Percentiles rank a stretch among this genome's conserved stretches.
Conservation (phyloP, 805 yeast genomes). For the Pichia nanzhaoensis region DNA sequence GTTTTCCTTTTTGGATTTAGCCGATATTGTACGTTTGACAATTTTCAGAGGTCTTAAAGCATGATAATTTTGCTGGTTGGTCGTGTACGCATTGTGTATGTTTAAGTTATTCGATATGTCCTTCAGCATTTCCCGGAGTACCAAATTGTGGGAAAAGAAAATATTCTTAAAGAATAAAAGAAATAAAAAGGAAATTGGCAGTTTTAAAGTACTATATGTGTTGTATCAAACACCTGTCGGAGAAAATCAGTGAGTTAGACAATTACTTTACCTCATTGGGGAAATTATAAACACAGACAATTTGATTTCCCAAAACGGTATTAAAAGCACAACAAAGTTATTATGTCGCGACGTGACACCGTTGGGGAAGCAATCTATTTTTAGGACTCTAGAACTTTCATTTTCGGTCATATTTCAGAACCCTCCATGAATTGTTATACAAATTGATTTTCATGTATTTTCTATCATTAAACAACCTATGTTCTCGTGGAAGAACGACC, state of each 20-base stretch:
- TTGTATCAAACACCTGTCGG: too few relatives aligned
- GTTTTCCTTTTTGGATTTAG: background rate
- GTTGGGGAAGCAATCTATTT: too few relatives aligned
- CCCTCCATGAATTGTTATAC: too few relatives aligned
- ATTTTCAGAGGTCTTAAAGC: conserved; percentile 9
- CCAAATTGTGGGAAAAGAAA: background rate
- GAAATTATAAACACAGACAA: background rate
- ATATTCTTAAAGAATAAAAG: background rate
- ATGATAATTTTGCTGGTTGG: background rate
- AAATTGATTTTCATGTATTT: too few relatives aligned
- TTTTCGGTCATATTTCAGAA: too few relatives aligned
- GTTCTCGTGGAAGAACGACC: conserved; percentile 28
- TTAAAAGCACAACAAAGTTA: background rate
- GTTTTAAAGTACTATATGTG: too few relatives aligned
- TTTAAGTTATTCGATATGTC: conserved; percentile 14
- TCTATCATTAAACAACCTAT: conserved; percentile 9
- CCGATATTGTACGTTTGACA: conserved; percentile 1
- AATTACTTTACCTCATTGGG: background rate
- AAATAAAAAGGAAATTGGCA: too few relatives aligned
- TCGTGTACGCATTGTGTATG: background rate
- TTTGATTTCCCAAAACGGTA: conserved; percentile 2
- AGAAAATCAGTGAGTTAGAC: too few relatives aligned
- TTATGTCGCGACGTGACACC: background rate
- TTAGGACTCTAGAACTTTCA: background rate
- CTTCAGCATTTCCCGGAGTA: conserved; percentile 7